Evolutionary conservation across 805 yeast genomes (phyloP).

Genomic region (Yarrowia sp.): DNA sequence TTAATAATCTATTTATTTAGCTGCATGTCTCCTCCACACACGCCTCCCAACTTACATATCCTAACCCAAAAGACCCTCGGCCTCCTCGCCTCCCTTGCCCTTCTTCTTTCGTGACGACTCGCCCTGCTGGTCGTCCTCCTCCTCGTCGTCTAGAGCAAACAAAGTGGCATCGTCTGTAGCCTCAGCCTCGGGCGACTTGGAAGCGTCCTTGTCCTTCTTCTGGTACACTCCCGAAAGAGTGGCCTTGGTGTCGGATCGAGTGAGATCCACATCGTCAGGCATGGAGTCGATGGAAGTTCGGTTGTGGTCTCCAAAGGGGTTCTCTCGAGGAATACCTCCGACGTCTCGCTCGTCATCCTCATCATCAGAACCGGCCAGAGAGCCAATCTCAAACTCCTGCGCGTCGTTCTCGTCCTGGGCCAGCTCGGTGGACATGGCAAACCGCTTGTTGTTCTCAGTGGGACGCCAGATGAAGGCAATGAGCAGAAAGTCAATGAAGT

Average conservation of each 20-base stretch:
- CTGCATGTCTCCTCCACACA: too few species aligned
- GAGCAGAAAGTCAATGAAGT: slow-evolving; percentile 76
- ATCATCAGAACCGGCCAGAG: slow-evolving; percentile 43
- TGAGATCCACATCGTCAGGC: slow-evolving; percentile 13
- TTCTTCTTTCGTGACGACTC: slow-evolving; percentile 4
- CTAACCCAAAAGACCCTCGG: slow-evolving; percentile 6
- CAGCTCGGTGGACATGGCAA: slow-evolving; percentile 90
- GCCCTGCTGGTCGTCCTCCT: neutral
- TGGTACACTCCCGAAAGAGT: slow-evolving; percentile 10
- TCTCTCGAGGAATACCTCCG: slow-evolving; percentile 10
- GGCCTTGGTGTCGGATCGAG: slow-evolving; percentile 18
- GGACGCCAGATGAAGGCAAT: slow-evolving; percentile 96
- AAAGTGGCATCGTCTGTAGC: slow-evolving; percentile 20
- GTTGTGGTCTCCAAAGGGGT: slow-evolving; percentile 22
- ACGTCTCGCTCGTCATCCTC: slow-evolving; percentile 36
- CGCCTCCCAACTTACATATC: too few species aligned
- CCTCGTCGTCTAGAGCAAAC: slow-evolving; percentile 20
- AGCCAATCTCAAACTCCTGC: slow-evolving; percentile 63
- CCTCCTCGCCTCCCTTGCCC: slow-evolving; percentile 14
- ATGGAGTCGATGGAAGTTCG: slow-evolving; percentile 5
- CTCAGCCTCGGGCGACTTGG: slow-evolving; percentile 9
- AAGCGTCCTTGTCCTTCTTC: slow-evolving; percentile 17
- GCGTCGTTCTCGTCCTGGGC: slow-evolving; percentile 68
- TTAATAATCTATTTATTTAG: neutral
- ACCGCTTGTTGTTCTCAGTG: slow-evolving; percentile 87